Evolutionary conservation across 2,329 filamentous ascomycete genomes (phyloP), one percentile per base, ranked within the genome.

Genomic region (Atkinsonella hypoxylon): DNA sequence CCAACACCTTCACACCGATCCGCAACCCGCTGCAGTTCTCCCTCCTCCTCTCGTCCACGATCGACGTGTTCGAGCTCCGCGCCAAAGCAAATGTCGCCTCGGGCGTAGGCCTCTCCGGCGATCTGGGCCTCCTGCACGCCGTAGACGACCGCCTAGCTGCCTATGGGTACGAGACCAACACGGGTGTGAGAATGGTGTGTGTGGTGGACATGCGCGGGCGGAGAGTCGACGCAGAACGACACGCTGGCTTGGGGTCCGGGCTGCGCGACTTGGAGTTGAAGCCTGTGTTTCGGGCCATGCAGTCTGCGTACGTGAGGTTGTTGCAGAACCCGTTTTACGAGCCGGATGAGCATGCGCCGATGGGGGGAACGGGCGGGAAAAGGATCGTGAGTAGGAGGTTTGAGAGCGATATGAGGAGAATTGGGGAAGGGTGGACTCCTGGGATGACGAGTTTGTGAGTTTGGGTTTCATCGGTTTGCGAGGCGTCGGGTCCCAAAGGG

Each of bases 121-220:
- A 97, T 65, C 84, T 93, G 57, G 91, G 93, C 31, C 79, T 97
- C 12, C 77, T 98, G 47, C 91, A 97, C 70, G 89, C 90, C 53
- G 77, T 97, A 53, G 93, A 97, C 71, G 91, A 98, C 70, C 81
- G 90, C 26, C 77, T 97, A 45, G 89, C 90, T 36, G 86, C 89
- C 58, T 98, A 97, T 71, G 93, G 93, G 61, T 96, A 88, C 81
- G 80, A 97, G 68, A 96, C 93, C 51, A 97, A 95, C 68, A 97
- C 93, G 26, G 89, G 89, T 40, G 82, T 95, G 56, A 90, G 91
- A 64, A 83, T 98, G 62, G 82, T 97, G 34, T 84, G 89, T 55
- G 81, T 96, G 3, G 85, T 97, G 31, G 91, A 98, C 69, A 89
- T 95, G 79, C 82, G 89, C 58, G 90, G 89, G 1, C 74, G 85